Conservation (phyloP, 176 grass and related monocot genomes). For the Cocos nucifera region DNA sequence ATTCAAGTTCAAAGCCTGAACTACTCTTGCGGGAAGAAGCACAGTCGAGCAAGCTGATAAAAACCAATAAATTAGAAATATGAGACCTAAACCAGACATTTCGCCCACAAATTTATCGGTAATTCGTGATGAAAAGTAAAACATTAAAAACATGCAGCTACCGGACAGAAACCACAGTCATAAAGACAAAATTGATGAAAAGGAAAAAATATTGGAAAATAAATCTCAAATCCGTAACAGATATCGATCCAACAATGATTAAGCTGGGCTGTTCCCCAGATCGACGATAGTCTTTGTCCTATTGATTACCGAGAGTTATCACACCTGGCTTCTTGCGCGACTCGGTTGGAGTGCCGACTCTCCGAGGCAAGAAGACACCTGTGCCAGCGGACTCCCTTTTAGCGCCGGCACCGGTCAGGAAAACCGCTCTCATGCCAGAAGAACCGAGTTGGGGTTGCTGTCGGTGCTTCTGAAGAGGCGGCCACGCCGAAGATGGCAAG, state of each 20-base stretch:
- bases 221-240: no score
- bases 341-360: constrained; percentile 24
- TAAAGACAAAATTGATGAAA: no score
- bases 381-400: constrained; percentile 77
- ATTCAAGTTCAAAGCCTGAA: constrained; percentile 78
- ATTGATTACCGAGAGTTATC: not conserved
- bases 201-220: no score
- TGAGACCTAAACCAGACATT: not conserved
- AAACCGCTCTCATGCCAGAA: constrained; percentile 47
- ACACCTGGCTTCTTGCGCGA: constrained; percentile 50
- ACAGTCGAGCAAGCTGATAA: constrained; percentile 64
- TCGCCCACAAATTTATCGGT: not conserved
- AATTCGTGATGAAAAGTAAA: not conserved
- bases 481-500: constrained; percentile 15
- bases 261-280: no score
- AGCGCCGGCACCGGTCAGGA: constrained; percentile 31
- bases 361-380: constrained; percentile 65
- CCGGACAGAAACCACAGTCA: no score
- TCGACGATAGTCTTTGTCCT: no score
- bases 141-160: no score
- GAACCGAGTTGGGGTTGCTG: constrained; percentile 11
- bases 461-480: constrained; percentile 29
- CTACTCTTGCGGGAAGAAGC: constrained; percentile 75
- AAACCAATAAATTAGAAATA: not conserved
- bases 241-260: no score